Base-by-base conservation (phyloP, 31 red algal genomes). In the Odonthalia washingtoniensis region DNA sequence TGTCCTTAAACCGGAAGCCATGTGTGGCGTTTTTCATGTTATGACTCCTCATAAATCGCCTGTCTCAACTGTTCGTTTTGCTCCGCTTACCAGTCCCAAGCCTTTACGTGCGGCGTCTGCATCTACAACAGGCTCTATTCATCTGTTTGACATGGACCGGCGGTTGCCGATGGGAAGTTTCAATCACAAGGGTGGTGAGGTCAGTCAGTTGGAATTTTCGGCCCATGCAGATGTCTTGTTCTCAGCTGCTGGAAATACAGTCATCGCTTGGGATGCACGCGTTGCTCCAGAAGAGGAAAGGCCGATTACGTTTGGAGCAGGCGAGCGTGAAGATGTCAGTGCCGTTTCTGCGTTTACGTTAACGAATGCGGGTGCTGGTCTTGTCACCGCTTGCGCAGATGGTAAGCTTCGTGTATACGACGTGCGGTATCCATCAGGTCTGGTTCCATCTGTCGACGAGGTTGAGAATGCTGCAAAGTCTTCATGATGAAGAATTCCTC, bases 61-160 rank as follows among this genome's bases (percentile, higher is more conserved):
- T 12, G 79, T 90, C 53, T 39, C 44, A 35, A 65, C 77, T 18
- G 87, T 90, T 42, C 69, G 79, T 38, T 76, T 90, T 37, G 78
- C 87, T 52, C 73, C 77, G 4, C 39, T 90, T 42, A 68, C 43
- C 12, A 82, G 63, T 5, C 87, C 87, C 53, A 81, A 80, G 31
- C 87, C 87, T 3, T 43, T 90, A 53, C 77, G 87, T 16, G 42
- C 87, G 6, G 77, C 78, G 3, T 75, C 66, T 40, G 87, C 87
- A 3, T 65, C 78, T 64, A 40, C 27, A 2, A 52, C 74, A 30
- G 87, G 87, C 6, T 41, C 45, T 18, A 57, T 90, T 12, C 78
- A 83, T 42, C 78, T 90, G 41, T 90, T 90, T 72, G 87, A 90
- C 65, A 90, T 90, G 87, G 87, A 90, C 31, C 87, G 87, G 28